Conservation (phyloP, 225 moss, liverwort and hornwort species). For the Physcomitrium patens region DNA sequence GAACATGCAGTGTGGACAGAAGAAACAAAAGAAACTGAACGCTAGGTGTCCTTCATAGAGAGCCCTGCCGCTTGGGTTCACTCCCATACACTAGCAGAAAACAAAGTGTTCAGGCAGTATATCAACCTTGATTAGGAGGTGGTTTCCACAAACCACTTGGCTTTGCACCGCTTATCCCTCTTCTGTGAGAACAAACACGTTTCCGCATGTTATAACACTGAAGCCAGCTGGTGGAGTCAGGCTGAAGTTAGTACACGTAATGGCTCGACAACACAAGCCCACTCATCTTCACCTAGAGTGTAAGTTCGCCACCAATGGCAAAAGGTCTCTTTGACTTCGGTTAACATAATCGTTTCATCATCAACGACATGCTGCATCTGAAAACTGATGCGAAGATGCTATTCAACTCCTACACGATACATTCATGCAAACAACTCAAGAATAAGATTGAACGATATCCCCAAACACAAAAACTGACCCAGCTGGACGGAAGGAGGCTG, state of each 20-base stretch:
- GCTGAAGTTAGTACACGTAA: constrained; percentile 6
- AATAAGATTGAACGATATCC: constrained; percentile 11
- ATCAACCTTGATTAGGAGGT: constrained; percentile 90
- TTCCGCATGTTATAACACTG: constrained; percentile 34
- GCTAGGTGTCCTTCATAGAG: constrained; percentile 1
- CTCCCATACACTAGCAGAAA: constrained; percentile 35
- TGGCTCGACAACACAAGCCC: constrained; percentile 12
- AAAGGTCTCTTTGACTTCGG: constrained; percentile 13
- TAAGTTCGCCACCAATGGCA: constrained; percentile 4
- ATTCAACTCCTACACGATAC: constrained; percentile 8
- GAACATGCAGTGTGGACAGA: constrained; percentile 3
- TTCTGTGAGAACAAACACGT: constrained; percentile 48
- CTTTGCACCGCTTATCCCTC: constrained; percentile 76
- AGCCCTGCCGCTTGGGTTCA: constrained; percentile 30
- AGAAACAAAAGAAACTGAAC: constrained; percentile 21
- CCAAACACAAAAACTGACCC: constrained; percentile 64
- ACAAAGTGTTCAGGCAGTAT: constrained; percentile 31
- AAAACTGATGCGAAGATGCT: constrained; percentile 12
- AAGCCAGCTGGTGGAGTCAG: constrained; percentile 18
- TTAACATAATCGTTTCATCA: constrained; percentile 4
- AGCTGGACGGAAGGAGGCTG: constrained; percentile 78
- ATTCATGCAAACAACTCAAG: constrained; percentile 3
- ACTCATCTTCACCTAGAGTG: constrained; percentile 12
- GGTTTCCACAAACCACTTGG: constrained; percentile 98
- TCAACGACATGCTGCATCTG: constrained; percentile 8